These are phyloP conservation scores for Pyrus bretschneideri DNA, from an alignment of 306 rosid genomes.

Conservation along the genomic window DNA sequence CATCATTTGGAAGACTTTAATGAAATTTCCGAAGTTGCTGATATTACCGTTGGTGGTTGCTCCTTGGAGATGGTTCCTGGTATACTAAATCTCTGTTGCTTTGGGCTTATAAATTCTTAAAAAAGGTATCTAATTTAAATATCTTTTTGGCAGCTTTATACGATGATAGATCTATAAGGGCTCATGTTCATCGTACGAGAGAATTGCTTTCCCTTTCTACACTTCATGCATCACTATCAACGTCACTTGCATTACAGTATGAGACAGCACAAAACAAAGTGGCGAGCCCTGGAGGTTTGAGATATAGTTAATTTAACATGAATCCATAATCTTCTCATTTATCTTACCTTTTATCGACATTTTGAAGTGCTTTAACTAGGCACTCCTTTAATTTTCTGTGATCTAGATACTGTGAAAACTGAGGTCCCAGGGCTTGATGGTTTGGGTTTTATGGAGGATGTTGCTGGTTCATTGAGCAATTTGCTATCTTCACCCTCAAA, in stretches of 20 bases:
- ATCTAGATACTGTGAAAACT: conserved; percentile 45
- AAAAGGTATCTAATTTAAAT: conserved; percentile 26
- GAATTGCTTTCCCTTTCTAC: conserved; percentile 89
- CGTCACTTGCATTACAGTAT: conserved; percentile 92
- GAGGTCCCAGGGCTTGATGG: conserved; percentile 88
- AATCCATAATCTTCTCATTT: conserved; percentile 6
- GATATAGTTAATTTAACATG: conserved; percentile 2
- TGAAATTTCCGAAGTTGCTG: conserved; percentile 97
- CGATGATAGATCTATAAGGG: conserved; percentile 98
- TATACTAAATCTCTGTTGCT: conserved; percentile 21
- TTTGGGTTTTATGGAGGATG: conserved; percentile 91
- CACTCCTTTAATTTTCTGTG: conserved; percentile 28
- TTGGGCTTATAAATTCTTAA: conserved; percentile 4
- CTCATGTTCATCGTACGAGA: conserved; percentile 91
- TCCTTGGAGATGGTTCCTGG: conserved; percentile 98
- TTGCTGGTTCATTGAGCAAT: conserved; percentile 79
- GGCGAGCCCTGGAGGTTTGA: conserved; percentile 65
- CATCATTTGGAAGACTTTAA: conserved; percentile 89
- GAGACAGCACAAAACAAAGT: conserved; percentile 63
- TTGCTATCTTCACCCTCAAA: conserved; percentile 57
- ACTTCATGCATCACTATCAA: conserved; percentile 85
- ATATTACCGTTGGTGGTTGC: conserved; percentile 90
- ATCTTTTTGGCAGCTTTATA: conserved; percentile 67
- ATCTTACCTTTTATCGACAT: conserved; percentile 1
- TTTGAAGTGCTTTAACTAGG: neutral